A percentile compares a stretch with the other conserved stretches of the same genome.
Evolutionary conservation across 352 stramenopile species (phyloP).

Genomic region (Pythium coloratum): DNA sequence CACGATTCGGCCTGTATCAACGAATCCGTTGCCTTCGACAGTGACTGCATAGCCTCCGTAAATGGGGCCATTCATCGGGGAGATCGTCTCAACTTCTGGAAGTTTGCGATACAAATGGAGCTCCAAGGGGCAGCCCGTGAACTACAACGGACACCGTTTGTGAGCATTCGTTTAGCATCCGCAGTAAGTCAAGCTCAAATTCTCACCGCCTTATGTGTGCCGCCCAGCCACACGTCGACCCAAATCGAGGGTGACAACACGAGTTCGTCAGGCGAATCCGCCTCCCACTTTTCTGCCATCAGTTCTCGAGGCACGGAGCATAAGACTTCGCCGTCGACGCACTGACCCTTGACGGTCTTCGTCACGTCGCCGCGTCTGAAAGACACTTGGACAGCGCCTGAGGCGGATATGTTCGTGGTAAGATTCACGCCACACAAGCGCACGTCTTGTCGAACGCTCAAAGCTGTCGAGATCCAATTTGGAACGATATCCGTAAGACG

Average conservation of each 20-base stretch:
- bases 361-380: slow-evolving; percentile 32
- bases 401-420: slow-evolving; percentile 25
- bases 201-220: slow-evolving; percentile 49
- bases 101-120: slow-evolving; percentile 57
- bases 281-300: not conserved
- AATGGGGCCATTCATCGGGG: slow-evolving; percentile 73
- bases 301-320: slow-evolving; percentile 20
- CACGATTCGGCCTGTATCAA: slow-evolving; percentile 59
- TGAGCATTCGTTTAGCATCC: not conserved
- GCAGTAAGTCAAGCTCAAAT: not conserved
- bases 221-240: slow-evolving; percentile 67
- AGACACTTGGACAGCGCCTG: slow-evolving; percentile 38
- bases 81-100: slow-evolving; percentile 38
- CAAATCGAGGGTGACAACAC: slow-evolving; percentile 33
- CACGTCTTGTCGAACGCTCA: slow-evolving; percentile 22
- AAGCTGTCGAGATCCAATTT: slow-evolving; percentile 45
- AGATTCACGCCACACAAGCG: slow-evolving; percentile 62
- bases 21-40: slow-evolving; percentile 60
- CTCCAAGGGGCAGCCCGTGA: slow-evolving; percentile 47
- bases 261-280: not conserved
- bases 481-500: slow-evolving; percentile 52
- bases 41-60: slow-evolving; percentile 67
- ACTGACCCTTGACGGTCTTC: slow-evolving; percentile 20
- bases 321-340: slow-evolving; percentile 28
- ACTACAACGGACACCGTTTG: slow-evolving; percentile 31